Evolutionary conservation across 2,329 filamentous ascomycete genomes (phyloP).

Genomic region (Alternaria arbusti): DNA sequence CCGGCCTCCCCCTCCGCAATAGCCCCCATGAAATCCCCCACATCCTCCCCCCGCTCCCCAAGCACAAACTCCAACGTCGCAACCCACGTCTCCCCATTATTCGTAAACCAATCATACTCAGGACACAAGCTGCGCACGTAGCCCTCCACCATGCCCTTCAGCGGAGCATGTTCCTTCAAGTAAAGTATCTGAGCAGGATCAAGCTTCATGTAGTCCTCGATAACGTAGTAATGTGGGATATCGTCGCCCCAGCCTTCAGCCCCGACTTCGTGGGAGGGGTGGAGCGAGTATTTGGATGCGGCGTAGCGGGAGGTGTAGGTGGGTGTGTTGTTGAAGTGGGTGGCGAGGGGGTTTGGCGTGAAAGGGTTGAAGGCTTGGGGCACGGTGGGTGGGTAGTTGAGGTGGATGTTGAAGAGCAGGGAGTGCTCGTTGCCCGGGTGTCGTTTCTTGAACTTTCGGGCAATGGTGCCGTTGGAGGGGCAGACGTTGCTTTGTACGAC

Average conservation of each 20-base stretch:
- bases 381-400: slow-evolving; percentile 54
- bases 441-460: slow-evolving; percentile 64
- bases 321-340: slow-evolving; percentile 46
- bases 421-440: slow-evolving; percentile 58
- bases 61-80: slow-evolving; percentile 66
- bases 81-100: slow-evolving; percentile 68
- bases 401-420: slow-evolving; percentile 60
- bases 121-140: slow-evolving; percentile 58
- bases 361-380: slow-evolving; percentile 43
- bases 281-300: slow-evolving; percentile 55
- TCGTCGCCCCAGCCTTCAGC: slow-evolving; percentile 70
- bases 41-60: slow-evolving; percentile 60
- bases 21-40: slow-evolving; percentile 66
- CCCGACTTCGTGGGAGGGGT: slow-evolving; percentile 59
- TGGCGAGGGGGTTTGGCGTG: slow-evolving; percentile 35
- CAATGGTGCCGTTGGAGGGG: slow-evolving; percentile 66
- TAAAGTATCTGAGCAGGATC: slow-evolving; percentile 66
- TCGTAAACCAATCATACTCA: slow-evolving; percentile 62
- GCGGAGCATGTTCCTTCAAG: slow-evolving; percentile 61
- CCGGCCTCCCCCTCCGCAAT: slow-evolving; percentile 74
- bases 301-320: slow-evolving; percentile 49
- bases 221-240: slow-evolving; percentile 67
- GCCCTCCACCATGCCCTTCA: slow-evolving; percentile 64
- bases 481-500: slow-evolving; percentile 65
- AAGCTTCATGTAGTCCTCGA: slow-evolving; percentile 70